Evolutionary conservation across 73 alveolate genomes (phyloP).

Genomic region (Tetrahymena thermophila): DNA sequence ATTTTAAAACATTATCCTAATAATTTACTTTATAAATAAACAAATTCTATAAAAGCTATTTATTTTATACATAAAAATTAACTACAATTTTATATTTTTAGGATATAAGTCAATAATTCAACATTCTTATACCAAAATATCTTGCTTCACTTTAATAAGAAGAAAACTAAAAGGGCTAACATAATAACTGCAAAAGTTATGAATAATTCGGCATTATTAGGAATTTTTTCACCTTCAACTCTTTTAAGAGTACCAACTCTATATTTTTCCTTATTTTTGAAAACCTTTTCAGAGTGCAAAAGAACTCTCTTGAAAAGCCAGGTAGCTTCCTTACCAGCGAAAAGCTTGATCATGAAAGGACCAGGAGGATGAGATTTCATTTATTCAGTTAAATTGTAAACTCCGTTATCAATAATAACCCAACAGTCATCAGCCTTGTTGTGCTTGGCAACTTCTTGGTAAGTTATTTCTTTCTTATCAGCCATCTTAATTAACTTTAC

Average conservation of each 20-base stretch:
- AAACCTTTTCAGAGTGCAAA: background rate
- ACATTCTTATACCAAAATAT: too few relatives aligned
- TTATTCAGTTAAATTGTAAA: background rate
- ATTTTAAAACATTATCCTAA: too few relatives aligned
- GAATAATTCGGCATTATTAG: background rate
- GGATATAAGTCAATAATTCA: background rate
- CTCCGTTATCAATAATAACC: background rate
- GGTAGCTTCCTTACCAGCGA: background rate
- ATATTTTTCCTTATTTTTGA: background rate
- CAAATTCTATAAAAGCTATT: too few relatives aligned
- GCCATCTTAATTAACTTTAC: background rate
- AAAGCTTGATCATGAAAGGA: background rate
- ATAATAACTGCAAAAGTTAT: background rate
- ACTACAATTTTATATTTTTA: background rate
- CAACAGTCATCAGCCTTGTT: background rate
- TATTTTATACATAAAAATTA: too few relatives aligned
- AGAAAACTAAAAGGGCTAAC: background rate
- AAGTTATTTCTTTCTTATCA: background rate
- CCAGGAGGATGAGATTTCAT: constrained; percentile 1
- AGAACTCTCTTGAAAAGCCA: background rate
- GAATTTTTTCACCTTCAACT: background rate
- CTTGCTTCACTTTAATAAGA: background rate
- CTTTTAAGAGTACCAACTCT: background rate
- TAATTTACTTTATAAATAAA: too few relatives aligned
- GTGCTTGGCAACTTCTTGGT: background rate